Evolutionary conservation across 192 early-diverging fungal genomes (phyloP).

Genomic region (Coemansia interrupta): DNA sequence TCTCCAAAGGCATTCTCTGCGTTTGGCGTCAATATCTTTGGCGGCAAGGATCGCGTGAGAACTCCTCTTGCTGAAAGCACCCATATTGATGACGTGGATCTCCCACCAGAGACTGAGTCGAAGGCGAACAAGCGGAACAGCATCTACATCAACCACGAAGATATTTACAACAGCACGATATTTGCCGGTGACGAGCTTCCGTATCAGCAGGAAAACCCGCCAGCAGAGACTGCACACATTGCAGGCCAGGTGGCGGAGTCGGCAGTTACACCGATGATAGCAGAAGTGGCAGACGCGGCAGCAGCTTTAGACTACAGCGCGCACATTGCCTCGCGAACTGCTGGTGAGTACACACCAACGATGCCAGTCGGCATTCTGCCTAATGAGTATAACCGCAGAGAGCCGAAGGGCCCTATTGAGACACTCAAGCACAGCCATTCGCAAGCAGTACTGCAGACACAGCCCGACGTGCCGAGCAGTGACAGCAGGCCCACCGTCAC

Average conservation of each 20-base stretch:
- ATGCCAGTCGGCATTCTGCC: constrained; percentile 21
- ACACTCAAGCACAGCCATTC: too few relatives aligned
- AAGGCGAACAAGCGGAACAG: constrained; percentile 18
- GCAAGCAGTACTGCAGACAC: too few relatives aligned
- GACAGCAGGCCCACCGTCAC: background rate
- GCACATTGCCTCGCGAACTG: background rate
- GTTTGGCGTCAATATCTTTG: constrained; percentile 11
- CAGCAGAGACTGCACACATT: background rate
- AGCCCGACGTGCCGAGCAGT: constrained; percentile 1
- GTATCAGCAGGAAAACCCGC: constrained; percentile 27
- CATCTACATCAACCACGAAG: constrained; percentile 39
- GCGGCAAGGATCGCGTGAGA: background rate
- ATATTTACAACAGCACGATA: constrained; percentile 23
- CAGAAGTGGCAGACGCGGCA: too few relatives aligned
- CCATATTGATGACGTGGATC: too few relatives aligned
- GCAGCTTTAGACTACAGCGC: background rate
- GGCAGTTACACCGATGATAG: background rate
- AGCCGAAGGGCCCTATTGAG: constrained; percentile 2
- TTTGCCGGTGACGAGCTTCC: constrained; percentile 32
- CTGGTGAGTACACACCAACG: constrained; percentile 18
- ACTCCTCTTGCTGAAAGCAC: background rate
- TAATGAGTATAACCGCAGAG: background rate
- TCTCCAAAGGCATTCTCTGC: constrained; percentile 11
- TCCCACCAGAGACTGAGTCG: background rate
- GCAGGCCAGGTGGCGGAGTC: background rate